phyloP scores from a whole-genome alignment of 495 filamentous ascomycete genomes.

The Echria macrotheca region DNA sequence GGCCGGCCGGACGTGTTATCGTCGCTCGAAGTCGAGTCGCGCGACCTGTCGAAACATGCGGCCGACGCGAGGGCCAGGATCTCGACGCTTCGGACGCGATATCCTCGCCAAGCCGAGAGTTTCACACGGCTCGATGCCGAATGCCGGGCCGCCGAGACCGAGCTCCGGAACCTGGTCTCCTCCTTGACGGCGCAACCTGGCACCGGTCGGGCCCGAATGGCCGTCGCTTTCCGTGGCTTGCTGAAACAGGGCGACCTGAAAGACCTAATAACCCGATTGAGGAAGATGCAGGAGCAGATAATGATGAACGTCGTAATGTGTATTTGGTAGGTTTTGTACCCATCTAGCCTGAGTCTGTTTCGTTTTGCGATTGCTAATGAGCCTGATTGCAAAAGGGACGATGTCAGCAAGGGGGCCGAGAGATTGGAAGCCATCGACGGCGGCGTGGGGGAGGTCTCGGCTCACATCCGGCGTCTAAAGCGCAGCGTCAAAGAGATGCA shows the following conservation, averaged over 20 bases:
- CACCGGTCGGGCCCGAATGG: background rate
- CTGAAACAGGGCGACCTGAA: background rate
- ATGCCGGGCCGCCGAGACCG: background rate
- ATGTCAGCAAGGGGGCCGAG: background rate
- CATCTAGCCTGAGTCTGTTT: background rate
- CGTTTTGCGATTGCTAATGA: background rate
- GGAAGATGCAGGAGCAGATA: background rate
- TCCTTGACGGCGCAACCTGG: background rate
- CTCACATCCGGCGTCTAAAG: background rate
- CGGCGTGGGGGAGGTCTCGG: background rate
- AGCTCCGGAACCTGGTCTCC: background rate
- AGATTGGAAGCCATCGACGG: background rate
- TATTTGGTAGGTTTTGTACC: background rate
- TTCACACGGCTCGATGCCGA: background rate
- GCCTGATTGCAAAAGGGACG: background rate
- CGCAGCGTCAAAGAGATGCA: background rate
- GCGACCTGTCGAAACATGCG: background rate
- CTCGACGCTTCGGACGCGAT: background rate
- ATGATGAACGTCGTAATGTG: conserved; percentile 3
- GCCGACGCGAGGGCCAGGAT: background rate
- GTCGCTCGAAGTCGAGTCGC: background rate
- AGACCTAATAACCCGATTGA: background rate
- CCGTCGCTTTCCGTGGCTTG: background rate
- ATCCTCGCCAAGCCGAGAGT: background rate
- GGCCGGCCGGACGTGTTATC: background rate